phyloP scores from a whole-genome alignment of 2,329 filamentous ascomycete genomes.

The Penicillium occitanis region DNA sequence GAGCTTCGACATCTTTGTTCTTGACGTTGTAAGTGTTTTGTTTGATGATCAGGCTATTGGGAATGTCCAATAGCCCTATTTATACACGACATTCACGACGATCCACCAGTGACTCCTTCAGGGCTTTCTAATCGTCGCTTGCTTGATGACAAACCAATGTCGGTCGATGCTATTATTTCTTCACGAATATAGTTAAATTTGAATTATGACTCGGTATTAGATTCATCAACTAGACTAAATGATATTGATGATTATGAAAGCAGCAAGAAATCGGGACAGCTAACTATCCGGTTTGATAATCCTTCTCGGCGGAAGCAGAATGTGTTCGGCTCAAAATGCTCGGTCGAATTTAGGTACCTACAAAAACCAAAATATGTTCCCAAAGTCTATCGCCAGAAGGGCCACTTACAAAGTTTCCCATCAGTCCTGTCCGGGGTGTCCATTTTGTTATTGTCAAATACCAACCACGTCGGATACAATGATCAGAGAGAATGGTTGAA shows the following conservation, averaged over 20 bases:
- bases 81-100: not conserved
- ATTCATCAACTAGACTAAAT: not conserved
- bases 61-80: not conserved
- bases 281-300: not conserved
- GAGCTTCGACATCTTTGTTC: not conserved
- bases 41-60: not conserved
- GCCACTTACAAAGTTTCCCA: too few species aligned
- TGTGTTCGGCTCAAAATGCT: not conserved
- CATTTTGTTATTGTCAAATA: too few species aligned
- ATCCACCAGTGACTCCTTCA: not conserved
- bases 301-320: not conserved
- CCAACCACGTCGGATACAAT: too few species aligned
- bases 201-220: not conserved
- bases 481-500: too few species aligned
- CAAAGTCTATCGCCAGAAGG: too few species aligned
- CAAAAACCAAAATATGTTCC: not conserved
- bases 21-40: not conserved
- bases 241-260: not conserved
- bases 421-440: too few species aligned
- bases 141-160: not conserved
- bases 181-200: not conserved
- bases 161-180: not conserved
- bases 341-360: not conserved
- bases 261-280: not conserved
- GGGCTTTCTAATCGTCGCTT: not conserved